Conservation (phyloP, 148 eudicot genomes). For the Rhododendron williamsianum region DNA sequence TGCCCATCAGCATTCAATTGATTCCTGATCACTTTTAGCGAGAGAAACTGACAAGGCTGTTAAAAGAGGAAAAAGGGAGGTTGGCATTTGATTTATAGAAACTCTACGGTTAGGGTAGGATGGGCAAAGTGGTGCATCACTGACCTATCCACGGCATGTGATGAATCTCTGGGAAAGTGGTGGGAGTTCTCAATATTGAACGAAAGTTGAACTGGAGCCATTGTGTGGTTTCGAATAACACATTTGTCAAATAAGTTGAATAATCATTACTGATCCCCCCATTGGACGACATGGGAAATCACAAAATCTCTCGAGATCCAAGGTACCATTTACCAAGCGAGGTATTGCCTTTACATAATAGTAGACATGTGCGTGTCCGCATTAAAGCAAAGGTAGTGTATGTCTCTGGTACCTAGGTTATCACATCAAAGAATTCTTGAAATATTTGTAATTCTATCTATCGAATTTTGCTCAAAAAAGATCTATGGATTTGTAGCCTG, state of each 20-base stretch:
- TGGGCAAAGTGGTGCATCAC: background rate
- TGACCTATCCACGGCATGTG: background rate
- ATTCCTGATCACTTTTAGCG: background rate
- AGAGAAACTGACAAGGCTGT: background rate
- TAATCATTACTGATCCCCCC: background rate
- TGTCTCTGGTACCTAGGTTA: background rate
- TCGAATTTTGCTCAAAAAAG: background rate
- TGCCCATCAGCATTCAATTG: background rate
- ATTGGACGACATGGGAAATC: background rate
- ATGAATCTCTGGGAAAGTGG: background rate
- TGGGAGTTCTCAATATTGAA: background rate
- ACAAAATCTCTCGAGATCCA: background rate
- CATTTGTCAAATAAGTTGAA: background rate
- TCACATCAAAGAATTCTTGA: background rate
- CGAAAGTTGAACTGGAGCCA: background rate
- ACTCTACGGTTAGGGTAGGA: background rate
- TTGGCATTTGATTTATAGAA: background rate
- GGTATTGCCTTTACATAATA: background rate
- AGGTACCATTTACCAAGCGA: background rate
- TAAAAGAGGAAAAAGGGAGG: background rate
- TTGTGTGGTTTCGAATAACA: background rate
- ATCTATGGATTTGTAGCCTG: background rate
- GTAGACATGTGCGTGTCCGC: background rate
- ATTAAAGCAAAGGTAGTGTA: background rate
- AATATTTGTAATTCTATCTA: background rate